Conservation (phyloP, 192 early-diverging fungal species). For the Backusella tuberculispora region DNA sequence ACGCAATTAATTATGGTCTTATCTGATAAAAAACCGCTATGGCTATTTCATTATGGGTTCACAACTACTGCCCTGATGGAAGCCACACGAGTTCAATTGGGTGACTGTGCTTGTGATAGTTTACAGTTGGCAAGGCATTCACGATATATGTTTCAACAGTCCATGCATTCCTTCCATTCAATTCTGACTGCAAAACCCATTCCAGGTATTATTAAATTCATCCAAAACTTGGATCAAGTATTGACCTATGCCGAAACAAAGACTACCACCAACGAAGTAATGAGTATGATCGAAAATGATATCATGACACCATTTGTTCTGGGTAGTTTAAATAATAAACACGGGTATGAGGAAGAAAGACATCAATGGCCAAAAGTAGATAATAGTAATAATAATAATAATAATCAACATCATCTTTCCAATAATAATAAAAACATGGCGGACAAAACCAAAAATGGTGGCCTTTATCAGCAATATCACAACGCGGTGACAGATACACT, state of each 20-base stretch:
- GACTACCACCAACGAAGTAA: neutral
- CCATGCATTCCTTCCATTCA: conserved; percentile 11
- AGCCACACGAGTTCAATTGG: conserved; percentile 13
- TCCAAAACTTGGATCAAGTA: neutral
- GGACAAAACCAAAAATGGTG: neutral
- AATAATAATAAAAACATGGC: neutral
- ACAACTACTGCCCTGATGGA: neutral
- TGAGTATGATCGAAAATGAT: neutral
- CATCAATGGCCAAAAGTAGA: conserved; percentile 18
- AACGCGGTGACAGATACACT: neutral
- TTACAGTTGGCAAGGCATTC: conserved; percentile 15
- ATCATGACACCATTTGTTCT: conserved; percentile 22
- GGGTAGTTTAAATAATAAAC: conserved; percentile 1
- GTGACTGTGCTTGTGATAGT: conserved; percentile 8
- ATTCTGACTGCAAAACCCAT: neutral
- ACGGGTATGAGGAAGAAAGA: conserved; percentile 3
- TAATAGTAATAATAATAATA: too few relatives aligned
- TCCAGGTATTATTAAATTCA: neutral
- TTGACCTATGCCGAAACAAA: conserved; percentile 3
- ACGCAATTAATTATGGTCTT: conserved; percentile 19
- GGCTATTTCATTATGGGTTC: conserved; percentile 14
- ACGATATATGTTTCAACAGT: conserved; percentile 33
- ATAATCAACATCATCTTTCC: neutral
- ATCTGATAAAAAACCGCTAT: neutral
- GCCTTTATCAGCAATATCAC: neutral